These are phyloP conservation scores for Ophiostoma triangulosporum DNA, from an alignment of 2,329 filamentous ascomycete species.

Conservation along the genomic window DNA sequence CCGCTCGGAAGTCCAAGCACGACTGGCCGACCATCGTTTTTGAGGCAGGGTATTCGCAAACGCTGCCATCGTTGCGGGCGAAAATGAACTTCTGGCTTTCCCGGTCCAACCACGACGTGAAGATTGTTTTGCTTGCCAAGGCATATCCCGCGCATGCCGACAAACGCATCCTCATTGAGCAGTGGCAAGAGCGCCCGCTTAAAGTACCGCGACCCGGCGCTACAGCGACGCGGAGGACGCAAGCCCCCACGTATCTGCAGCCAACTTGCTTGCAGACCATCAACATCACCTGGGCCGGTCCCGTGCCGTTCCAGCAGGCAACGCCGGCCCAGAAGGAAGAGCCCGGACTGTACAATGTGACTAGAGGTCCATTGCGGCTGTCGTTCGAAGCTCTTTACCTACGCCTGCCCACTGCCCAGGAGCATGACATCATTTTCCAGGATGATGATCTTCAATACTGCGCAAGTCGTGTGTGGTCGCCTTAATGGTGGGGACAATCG, in stretches of 20 bases:
- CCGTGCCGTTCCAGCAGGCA: neutral
- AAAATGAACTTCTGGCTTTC: neutral
- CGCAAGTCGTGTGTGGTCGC: neutral
- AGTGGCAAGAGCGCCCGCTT: too few relatives aligned
- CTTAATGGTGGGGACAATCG: too few relatives aligned
- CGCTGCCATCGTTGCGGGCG: too few relatives aligned
- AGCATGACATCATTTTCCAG: neutral
- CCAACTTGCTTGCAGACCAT: neutral
- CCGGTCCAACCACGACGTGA: neutral
- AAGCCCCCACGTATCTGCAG: neutral
- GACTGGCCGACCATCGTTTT: neutral
- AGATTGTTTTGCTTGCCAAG: neutral
- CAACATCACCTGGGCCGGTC: neutral
- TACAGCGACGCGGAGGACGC: too few relatives aligned
- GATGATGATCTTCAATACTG: neutral
- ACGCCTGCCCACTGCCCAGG: neutral
- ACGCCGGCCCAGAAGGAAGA: neutral
- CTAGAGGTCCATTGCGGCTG: neutral
- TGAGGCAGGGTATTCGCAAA: neutral
- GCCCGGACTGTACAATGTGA: too few relatives aligned
- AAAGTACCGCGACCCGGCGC: too few relatives aligned
- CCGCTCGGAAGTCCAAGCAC: neutral
- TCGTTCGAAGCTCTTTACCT: neutral
- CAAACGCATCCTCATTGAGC: too few relatives aligned
- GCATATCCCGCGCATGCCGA: neutral